Conservation (phyloP, 768 basidiomycete species). For the Mycena olivaceomarginata region DNA sequence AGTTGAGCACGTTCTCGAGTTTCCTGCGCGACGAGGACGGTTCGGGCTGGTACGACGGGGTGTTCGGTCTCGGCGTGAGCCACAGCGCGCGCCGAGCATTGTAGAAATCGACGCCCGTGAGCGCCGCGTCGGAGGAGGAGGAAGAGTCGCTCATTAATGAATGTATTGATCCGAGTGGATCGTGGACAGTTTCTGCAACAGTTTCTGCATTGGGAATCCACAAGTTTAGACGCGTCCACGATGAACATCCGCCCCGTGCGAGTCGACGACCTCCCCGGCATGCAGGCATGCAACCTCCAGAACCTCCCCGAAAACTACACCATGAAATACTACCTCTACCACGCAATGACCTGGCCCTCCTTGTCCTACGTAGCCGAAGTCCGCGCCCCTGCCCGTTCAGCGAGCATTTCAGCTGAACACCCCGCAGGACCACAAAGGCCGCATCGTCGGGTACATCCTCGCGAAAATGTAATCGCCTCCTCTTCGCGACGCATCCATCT, state of each 20-base stretch:
- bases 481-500: constrained; percentile 2
- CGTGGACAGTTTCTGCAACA: too few relatives aligned
- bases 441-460: constrained; percentile 96
- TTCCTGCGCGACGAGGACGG: constrained; percentile 64
- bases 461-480: constrained; percentile 98
- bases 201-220: too few relatives aligned
- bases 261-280: constrained; percentile 91
- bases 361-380: constrained; percentile 93
- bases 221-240: background rate
- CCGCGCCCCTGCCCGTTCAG: background rate
- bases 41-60: constrained; percentile 43
- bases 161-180: background rate
- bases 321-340: constrained; percentile 92
- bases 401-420: background rate
- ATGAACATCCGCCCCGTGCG: constrained; percentile 69
- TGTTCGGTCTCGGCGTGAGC: constrained; percentile 61
- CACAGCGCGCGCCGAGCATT: constrained; percentile 78
- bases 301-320: constrained; percentile 97
- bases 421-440: constrained; percentile 83
- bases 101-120: constrained; percentile 76
- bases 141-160: background rate
- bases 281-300: constrained; percentile 97
- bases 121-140: constrained; percentile 27
- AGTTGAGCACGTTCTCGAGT: constrained; percentile 70
- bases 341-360: constrained; percentile 96